Percentiles rank a stretch among this genome's conserved stretches.
phyloP scores from a whole-genome alignment of 441 rosid species.

The Adansonia madagascariensis region DNA sequence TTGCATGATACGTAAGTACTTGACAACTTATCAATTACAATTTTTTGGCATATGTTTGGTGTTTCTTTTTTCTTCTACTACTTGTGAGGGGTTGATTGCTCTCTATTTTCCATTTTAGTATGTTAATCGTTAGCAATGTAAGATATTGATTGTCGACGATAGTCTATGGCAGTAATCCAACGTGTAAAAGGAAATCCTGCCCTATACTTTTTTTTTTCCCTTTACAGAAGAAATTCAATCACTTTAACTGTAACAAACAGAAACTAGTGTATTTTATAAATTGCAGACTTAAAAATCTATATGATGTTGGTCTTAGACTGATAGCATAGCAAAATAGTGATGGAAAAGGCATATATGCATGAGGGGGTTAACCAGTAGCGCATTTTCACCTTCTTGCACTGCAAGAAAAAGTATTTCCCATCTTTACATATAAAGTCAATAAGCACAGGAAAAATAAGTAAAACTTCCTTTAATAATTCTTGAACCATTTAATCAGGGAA shows the following conservation, averaged over 20 bases:
- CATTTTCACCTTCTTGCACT: too few species aligned
- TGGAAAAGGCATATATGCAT: too few species aligned
- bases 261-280: too few species aligned
- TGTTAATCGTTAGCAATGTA: neutral
- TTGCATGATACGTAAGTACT: slow-evolving; percentile 73
- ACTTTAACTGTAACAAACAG: neutral
- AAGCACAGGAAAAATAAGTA: neutral
- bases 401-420: too few species aligned
- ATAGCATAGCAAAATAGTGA: too few species aligned
- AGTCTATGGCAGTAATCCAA: neutral
- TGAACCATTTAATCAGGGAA: neutral
- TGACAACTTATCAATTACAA: too few species aligned
- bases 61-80: neutral
- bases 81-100: too few species aligned
- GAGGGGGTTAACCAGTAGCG: too few species aligned
- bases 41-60: neutral
- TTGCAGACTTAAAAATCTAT: neutral
- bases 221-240: neutral
- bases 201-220: too few species aligned
- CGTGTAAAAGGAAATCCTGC: neutral
- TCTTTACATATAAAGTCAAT: neutral
- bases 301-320: neutral
- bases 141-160: neutral
- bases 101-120: neutral
- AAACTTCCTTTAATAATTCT: neutral